These are phyloP conservation scores for Penicillium coffeae DNA, from an alignment of 495 filamentous ascomycete species.

Conservation along the genomic window DNA sequence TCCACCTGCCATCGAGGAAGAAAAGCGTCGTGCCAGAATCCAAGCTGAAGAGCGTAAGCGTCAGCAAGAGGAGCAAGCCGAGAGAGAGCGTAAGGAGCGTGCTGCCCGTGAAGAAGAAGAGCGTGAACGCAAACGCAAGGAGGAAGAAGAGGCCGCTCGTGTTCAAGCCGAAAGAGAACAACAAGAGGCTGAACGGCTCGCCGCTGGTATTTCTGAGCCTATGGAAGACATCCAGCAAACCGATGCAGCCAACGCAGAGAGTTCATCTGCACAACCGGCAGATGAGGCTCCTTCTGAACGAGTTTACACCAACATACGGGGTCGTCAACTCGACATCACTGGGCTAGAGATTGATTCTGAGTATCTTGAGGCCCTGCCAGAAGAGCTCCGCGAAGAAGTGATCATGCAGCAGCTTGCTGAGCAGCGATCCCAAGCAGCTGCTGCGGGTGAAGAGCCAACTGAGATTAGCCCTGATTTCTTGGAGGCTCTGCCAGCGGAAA, in stretches of 20 bases:
- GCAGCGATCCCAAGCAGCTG: slow-evolving; percentile 73
- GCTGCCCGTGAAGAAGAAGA: slow-evolving; percentile 58
- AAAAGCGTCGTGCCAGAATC: slow-evolving; percentile 57
- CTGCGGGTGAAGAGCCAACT: slow-evolving; percentile 75
- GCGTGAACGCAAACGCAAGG: slow-evolving; percentile 56
- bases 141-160: slow-evolving; percentile 58
- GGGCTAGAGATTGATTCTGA: slow-evolving; percentile 89
- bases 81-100: slow-evolving; percentile 49
- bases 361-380: slow-evolving; percentile 89
- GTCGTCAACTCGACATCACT: slow-evolving; percentile 84
- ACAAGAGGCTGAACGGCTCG: slow-evolving; percentile 46
- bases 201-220: slow-evolving; percentile 46
- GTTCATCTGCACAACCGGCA: slow-evolving; percentile 23
- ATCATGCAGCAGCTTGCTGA: slow-evolving; percentile 82
- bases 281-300: slow-evolving; percentile 55
- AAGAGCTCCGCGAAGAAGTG: slow-evolving; percentile 93
- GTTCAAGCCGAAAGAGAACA: slow-evolving; percentile 42
- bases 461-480: slow-evolving; percentile 94
- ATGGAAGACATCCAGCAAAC: slow-evolving; percentile 86
- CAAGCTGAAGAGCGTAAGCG: slow-evolving; percentile 47
- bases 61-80: slow-evolving; percentile 41
- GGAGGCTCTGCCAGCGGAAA: slow-evolving; percentile 83
- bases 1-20: slow-evolving; percentile 77
- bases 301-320: slow-evolving; percentile 75
- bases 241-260: slow-evolving; percentile 30